Conservation (phyloP, 805 yeast genomes). For the Lipomyces orientalis region DNA sequence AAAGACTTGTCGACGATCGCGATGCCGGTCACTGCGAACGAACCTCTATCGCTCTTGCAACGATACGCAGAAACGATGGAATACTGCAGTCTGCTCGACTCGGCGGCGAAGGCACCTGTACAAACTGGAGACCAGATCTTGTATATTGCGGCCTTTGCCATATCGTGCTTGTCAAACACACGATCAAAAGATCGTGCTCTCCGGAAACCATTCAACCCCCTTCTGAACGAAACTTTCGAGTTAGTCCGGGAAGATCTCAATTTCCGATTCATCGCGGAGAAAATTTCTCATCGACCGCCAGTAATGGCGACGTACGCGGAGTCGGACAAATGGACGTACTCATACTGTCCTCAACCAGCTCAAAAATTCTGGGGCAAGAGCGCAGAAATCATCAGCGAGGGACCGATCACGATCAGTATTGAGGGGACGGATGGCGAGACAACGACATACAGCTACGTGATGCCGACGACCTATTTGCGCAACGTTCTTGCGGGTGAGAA, state of each 20-base stretch:
- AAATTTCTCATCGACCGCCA: constrained; percentile 86
- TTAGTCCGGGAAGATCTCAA: constrained; percentile 83
- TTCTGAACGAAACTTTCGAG: constrained; percentile 92
- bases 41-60: constrained; percentile 85
- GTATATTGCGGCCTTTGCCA: constrained; percentile 80
- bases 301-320: constrained; percentile 84
- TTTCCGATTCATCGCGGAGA: constrained; percentile 76
- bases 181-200: constrained; percentile 75
- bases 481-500: constrained; percentile 94
- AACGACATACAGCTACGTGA: constrained; percentile 68
- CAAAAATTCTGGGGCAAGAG: constrained; percentile 97
- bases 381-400: constrained; percentile 79
- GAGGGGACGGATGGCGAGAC: constrained; percentile 49
- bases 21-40: constrained; percentile 94
- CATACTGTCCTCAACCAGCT: constrained; percentile 62
- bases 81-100: constrained; percentile 68
- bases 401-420: constrained; percentile 63
- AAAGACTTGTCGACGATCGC: constrained; percentile 80
- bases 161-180: constrained; percentile 70
- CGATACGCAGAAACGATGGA: constrained; percentile 80
- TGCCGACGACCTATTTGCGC: constrained; percentile 81
- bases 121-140: constrained; percentile 60
- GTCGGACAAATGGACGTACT: constrained; percentile 65
- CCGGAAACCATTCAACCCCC: constrained; percentile 93
- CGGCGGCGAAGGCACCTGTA: constrained; percentile 58